Base-by-base conservation (phyloP, 257 asterid species). In the Lycium ferocissimum region DNA sequence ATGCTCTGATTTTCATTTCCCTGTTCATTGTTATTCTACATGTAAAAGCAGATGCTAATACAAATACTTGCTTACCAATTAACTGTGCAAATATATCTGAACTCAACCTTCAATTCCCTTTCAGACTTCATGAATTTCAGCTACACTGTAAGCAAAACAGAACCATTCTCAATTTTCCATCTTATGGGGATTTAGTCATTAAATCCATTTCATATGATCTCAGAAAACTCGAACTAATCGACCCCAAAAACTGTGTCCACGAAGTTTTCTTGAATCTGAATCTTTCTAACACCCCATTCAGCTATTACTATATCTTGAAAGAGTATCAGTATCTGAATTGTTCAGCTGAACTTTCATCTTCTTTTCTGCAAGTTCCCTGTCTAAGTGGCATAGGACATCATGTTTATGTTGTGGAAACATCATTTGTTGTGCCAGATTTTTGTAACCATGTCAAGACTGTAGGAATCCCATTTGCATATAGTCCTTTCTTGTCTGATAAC, bases 241-340 rank as follows among this genome's bases (percentile, higher is more conserved):
- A 92, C 15, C 95, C 92, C 11, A 87, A 84, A 26, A 88, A 81
- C 59, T 92, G 95, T 26, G 92, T 92, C 17, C 92, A 45, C 17
- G 85, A 84, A 84, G 92, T 92, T 43, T 89, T 92, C 92, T 87
- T 91, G 88, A 89, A 91, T 18, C 85, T 92, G 6, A 86, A 92
- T 83, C 89, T 92, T 43, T 78, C 92, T 33, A 15, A 9, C 6
- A 89, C 92, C 9, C 93, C 93, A 2, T 92, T 89, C 70, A 88
- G 63, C 14, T 92, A 92, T 69, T 85, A 88, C 70, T 88, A 90
- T 56, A 83, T 14, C 9, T 11, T 86, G 85, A 87, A 87, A 58
- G 38, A 83, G 83, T 92, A 92, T 75, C 90, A 49, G 22, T 92
- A 91, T 10, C 58, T 92, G 35, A 92, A 92, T 57, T 92, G 95